Base-by-base conservation (phyloP, 1,139 yeast genomes). In the Candida anutae region DNA sequence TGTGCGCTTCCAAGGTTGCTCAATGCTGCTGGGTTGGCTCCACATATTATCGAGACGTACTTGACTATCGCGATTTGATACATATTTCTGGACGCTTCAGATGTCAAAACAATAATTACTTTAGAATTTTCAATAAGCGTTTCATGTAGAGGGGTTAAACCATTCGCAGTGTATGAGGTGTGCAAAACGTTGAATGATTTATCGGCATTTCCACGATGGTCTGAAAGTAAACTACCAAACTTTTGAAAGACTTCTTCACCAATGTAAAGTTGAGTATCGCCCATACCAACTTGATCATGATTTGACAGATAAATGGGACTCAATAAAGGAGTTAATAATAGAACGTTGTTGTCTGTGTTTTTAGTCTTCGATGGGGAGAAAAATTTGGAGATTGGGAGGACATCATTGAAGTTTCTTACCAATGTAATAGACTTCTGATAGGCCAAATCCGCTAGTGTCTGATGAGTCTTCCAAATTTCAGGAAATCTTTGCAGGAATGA, bases 51-150 rank as follows among this genome's bases (percentile, higher is more conserved):
- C 5, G 74, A 61, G 4, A 75, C 69, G 36, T 71, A 74, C 40
- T 75, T 75, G 22, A 77, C 74, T 23, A 76, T 66, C 3, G 78
- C 77, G n/a, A 74, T 68, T 46, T 76, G 82, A 44, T 74, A 74
- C 72, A 74, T 70, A 46, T 76, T 74, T 37, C 80, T 55, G 17
- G 72, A 57, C 5, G 81, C 80, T 42, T 76, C 82, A 4, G 80
- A 72, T 5, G 81, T 74, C 23, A 76, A 55, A 5, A 76, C 66
- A 24, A 76, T 68, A 6, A 76, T 75, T 3, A 72, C 69, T 33
- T 71, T 70, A 6, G 78, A 62, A 27, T 64, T 59, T 31, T 71
- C 75, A 24, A 76, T 70, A 29, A 75, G 54, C 19, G 63, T 54
- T 40, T 77, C 83, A 40, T 76, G 82, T 27, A 73, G 50, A 9